Evolutionary conservation across 2,329 filamentous ascomycete genomes (phyloP), one percentile per base, ranked within the genome.

Genomic region (Ceratocystis harringtonii): DNA sequence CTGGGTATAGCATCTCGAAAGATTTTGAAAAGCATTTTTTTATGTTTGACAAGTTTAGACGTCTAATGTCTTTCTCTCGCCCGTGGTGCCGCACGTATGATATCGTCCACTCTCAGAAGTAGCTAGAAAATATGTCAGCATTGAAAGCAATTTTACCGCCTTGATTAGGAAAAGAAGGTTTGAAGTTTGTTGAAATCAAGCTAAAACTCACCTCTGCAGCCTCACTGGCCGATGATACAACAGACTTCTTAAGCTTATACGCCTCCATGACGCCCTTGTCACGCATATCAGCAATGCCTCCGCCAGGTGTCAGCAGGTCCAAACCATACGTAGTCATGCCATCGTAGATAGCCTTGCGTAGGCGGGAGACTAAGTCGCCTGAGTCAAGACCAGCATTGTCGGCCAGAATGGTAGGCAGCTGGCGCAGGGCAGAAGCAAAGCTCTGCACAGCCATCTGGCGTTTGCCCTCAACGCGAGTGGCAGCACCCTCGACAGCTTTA

Each of bases 191-290:
- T 10, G 41, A 19, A 62, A 17, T 41, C 52, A 41, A 15, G 28
- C n/a, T 22, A 19, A 30, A 41, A 75, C 85, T 79, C 80, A 95
- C 90, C 83, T 99, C 94, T 70, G 94, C 92, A 69, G 94, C 94
- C 78, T 99, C 94, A 67, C 90, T 95, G 25, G 94, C 94, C 68
- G 91, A 96, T 64, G 89, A 95, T 63, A 99, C 94, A 65, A 99
- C 94, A n/a, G 94, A 94, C 74, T 85, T 88, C 84, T 99, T 99
- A 74, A 99, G 79, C 82, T 99, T 99, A 81, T 96, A 97, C 76
- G 90, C 95, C 79, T 99, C 94, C 70, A 99, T 88, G 32, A 99
- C 92, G 57, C 94, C 94, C 61, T 95, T 75, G 72, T 99, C 90
- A 64, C 92, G 84, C 94, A 99, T 99, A 73, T 99, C 94, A 12